phyloP scores from a whole-genome alignment of 1,284 basidiomycete species.

The Pseudozyma thailandica region DNA sequence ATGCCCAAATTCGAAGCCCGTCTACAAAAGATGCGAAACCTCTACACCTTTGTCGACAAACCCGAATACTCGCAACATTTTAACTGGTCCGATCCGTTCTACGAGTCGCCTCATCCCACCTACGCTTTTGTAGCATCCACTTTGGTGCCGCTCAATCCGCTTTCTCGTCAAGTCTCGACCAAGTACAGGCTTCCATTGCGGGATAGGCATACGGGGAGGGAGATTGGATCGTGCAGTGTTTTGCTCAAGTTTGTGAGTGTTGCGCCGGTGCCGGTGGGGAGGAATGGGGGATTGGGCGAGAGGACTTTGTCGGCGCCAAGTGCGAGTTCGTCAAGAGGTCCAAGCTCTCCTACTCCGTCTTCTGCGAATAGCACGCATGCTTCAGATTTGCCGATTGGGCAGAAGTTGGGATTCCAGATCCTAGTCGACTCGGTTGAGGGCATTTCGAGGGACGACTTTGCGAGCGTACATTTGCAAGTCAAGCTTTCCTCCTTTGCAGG shows the following conservation, averaged over 20 bases:
- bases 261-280: constrained; percentile 19
- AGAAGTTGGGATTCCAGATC: constrained; percentile 59
- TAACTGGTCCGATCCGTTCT: constrained; percentile 90
- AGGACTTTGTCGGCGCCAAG: constrained; percentile 28
- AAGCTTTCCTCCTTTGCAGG: constrained; percentile 58
- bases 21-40: constrained; percentile 90
- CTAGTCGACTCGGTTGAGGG: constrained; percentile 53
- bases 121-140: constrained; percentile 81
- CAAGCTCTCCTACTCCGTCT: constrained; percentile 34
- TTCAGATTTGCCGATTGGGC: constrained; percentile 40
- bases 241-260: constrained; percentile 60
- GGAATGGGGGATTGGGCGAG: constrained; percentile 9
- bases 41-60: constrained; percentile 89
- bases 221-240: constrained; percentile 48
- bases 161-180: constrained; percentile 74
- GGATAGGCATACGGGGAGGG: constrained; percentile 37
- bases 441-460: constrained; percentile 42
- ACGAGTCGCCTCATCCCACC: constrained; percentile 73
- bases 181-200: constrained; percentile 53
- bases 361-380: constrained; percentile 9
- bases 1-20: constrained; percentile 86
- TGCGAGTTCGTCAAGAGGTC: constrained; percentile 16
- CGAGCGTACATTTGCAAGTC: constrained; percentile 53
- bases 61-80: constrained; percentile 83
- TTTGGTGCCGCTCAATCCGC: constrained; percentile 81